Evolutionary conservation across 768 basidiomycete genomes (phyloP).

Genomic region (Hortiboletus flavorubellus): DNA sequence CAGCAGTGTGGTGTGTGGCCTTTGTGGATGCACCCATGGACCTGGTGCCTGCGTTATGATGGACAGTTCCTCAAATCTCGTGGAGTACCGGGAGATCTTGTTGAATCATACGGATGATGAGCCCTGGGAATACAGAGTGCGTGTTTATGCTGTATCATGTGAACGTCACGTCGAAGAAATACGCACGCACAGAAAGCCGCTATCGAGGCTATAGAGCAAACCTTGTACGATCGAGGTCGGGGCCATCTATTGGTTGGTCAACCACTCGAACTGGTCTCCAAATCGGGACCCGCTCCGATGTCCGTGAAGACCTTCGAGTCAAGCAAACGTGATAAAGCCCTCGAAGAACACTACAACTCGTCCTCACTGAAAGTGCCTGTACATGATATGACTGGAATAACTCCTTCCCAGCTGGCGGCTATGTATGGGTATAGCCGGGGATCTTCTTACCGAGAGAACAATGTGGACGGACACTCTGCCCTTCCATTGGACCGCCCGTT

Average conservation of each 20-base stretch:
- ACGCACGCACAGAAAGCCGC: constrained; percentile 50
- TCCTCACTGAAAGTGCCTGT: constrained; percentile 2
- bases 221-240: constrained; percentile 54
- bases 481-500: not conserved
- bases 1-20: constrained; percentile 44
- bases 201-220: constrained; percentile 65
- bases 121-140: constrained; percentile 60
- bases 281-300: constrained; percentile 16
- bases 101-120: constrained; percentile 64
- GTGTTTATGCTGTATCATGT: constrained; percentile 18
- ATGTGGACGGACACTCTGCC: not conserved
- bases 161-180: constrained; percentile 3
- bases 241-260: constrained; percentile 57
- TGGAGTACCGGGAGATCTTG: constrained; percentile 66
- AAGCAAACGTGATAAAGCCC: not conserved
- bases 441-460: not conserved
- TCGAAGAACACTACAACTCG: not conserved
- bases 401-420: not conserved
- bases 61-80: constrained; percentile 59
- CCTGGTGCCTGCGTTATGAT: constrained; percentile 60
- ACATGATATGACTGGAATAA: not conserved
- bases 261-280: constrained; percentile 54
- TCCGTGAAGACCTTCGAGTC: constrained; percentile 11
- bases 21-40: constrained; percentile 58
- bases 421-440: not conserved